Evolutionary conservation across 768 basidiomycete genomes (phyloP).

Genomic region (Kwoniella mangroviensis): DNA sequence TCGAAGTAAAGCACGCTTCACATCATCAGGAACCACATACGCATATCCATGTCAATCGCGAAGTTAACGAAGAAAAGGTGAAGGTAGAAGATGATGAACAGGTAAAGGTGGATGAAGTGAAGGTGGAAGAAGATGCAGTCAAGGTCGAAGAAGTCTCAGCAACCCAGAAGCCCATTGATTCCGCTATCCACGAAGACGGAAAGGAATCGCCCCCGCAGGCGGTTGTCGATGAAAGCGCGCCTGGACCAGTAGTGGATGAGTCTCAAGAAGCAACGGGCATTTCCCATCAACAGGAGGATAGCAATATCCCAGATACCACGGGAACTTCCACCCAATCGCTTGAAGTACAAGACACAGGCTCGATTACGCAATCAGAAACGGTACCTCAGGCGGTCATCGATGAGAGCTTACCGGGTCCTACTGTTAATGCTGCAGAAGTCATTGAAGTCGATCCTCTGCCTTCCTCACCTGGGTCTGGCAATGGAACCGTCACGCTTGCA

Average conservation of each 20-base stretch:
- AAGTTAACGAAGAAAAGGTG: background rate
- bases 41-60: too few species aligned
- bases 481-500: too few species aligned
- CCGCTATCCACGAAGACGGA: background rate
- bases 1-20: conserved; percentile 8
- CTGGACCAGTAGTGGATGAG: background rate
- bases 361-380: background rate
- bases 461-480: too few species aligned
- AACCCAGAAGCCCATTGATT: background rate
- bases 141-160: background rate
- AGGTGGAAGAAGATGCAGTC: background rate
- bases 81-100: background rate
- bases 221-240: background rate
- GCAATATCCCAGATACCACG: too few species aligned
- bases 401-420: background rate
- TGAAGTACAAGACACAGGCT: background rate
- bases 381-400: background rate
- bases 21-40: background rate
- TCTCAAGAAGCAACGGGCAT: background rate
- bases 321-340: background rate
- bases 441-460: background rate
- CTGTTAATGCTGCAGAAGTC: background rate
- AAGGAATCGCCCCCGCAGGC: background rate
- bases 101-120: background rate
- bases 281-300: background rate